Conservation (phyloP, 257 asterid genomes). For the Solanum paucissectum region DNA sequence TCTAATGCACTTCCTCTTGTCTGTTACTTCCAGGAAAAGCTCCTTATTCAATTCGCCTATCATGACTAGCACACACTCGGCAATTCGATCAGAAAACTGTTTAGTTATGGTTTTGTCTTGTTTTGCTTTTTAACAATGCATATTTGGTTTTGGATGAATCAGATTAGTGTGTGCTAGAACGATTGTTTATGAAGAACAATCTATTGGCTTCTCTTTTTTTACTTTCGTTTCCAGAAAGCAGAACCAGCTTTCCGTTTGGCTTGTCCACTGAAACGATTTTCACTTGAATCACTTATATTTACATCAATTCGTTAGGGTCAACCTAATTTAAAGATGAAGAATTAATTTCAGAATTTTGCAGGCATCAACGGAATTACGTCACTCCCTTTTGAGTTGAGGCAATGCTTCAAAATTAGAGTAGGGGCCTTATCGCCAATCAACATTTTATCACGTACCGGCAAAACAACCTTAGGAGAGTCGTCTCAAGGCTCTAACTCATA, state of each 20-base stretch:
- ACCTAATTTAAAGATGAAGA: not conserved
- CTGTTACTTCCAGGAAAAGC: not conserved
- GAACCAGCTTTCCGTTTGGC: not conserved
- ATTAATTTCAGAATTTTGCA: not conserved
- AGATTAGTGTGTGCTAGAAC: not conserved
- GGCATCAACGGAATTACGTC: not conserved
- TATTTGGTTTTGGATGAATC: not conserved
- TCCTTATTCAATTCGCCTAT: not conserved
- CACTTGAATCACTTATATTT: not conserved
- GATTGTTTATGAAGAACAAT: not conserved
- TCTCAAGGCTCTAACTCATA: not conserved
- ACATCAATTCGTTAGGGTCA: not conserved
- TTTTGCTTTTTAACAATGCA: not conserved
- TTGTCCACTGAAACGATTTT: not conserved
- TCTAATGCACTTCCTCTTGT: not conserved
- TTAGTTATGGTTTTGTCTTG: not conserved
- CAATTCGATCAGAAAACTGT: not conserved
- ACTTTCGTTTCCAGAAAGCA: not conserved
- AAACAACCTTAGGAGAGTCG: not conserved
- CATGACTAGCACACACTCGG: not conserved
- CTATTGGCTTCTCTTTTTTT: not conserved
- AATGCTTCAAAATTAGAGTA: not conserved
- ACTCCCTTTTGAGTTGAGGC: not conserved
- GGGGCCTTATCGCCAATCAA: not conserved
- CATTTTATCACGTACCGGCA: not conserved